Percentiles rank a stretch among this genome's conserved stretches.
These are phyloP conservation scores for Agaricus subrufescens DNA, from an alignment of 768 basidiomycete species.

Conservation along the genomic window DNA sequence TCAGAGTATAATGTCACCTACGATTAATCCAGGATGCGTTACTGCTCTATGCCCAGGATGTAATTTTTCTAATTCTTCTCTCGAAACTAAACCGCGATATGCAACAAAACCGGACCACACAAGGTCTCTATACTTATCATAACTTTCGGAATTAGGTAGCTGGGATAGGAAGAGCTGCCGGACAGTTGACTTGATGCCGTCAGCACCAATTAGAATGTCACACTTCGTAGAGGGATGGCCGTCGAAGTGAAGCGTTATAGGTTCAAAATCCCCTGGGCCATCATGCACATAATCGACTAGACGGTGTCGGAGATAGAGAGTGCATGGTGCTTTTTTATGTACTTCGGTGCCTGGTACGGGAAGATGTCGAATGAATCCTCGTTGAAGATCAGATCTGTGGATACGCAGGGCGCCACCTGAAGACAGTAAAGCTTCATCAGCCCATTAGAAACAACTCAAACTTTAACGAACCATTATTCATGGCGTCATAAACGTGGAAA, in stretches of 20 bases:
- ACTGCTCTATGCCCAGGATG: constrained; percentile 24
- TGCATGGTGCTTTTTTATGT: neutral
- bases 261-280: constrained; percentile 16
- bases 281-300: constrained; percentile 32
- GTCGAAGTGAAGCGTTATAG: constrained; percentile 15
- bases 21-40: constrained; percentile 15
- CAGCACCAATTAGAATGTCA: constrained; percentile 36
- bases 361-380: constrained; percentile 32
- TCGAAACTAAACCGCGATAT: constrained; percentile 29
- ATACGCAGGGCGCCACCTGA: constrained; percentile 21
- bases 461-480: constrained; percentile 17
- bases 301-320: constrained; percentile 33
- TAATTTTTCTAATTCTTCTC: constrained; percentile 15
- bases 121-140: constrained; percentile 20
- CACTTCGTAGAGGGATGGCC: constrained; percentile 21
- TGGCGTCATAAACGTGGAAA: constrained; percentile 20
- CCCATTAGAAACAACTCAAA: neutral
- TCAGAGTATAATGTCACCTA: constrained; percentile 7
- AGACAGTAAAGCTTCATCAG: neutral
- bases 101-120: constrained; percentile 29
- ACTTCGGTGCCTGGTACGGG: constrained; percentile 10
- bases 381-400: constrained; percentile 44
- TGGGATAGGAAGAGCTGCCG: constrained; percentile 12
- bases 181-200: constrained; percentile 29
- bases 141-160: constrained; percentile 2